Evolutionary conservation across 371 early-diverging fungal species (phyloP).

Genomic region (Umbelopsis sp.): DNA sequence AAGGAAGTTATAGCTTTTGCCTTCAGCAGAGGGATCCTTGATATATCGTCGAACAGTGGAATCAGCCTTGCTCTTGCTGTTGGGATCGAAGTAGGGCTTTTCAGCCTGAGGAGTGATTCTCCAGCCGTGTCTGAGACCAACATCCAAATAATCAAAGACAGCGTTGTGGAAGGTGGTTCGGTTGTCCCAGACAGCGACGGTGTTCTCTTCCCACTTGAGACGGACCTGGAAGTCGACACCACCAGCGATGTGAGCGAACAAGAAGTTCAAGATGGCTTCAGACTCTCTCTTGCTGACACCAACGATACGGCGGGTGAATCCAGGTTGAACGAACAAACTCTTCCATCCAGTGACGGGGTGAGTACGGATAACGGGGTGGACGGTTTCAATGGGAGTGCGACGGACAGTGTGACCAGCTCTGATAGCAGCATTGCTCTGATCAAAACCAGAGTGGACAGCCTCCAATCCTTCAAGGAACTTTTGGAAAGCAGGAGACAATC

Average conservation of each 20-base stretch:
- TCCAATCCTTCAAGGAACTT: conserved; percentile 58
- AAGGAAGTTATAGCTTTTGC: background rate
- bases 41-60: conserved; percentile 1
- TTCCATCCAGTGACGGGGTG: conserved; percentile 77
- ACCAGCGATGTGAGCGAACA: conserved; percentile 52
- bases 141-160: conserved; percentile 55
- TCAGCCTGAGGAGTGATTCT: conserved; percentile 61
- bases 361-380: conserved; percentile 68
- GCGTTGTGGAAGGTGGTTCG: conserved; percentile 58
- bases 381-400: conserved; percentile 45
- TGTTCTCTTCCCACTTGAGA: conserved; percentile 62
- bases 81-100: conserved; percentile 61
- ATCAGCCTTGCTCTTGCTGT: conserved; percentile 31
- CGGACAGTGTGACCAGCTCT: conserved; percentile 45
- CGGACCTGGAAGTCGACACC: conserved; percentile 68
- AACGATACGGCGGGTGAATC: conserved; percentile 63
- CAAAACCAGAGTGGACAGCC: conserved; percentile 62
- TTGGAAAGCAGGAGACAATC: conserved; percentile 61
- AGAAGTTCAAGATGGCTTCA: conserved; percentile 54
- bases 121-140: conserved; percentile 48
- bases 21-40: background rate
- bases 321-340: conserved; percentile 65
- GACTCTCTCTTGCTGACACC: conserved; percentile 57
- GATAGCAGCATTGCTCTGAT: conserved; percentile 40
- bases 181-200: conserved; percentile 75